Evolutionary conservation across 371 early-diverging fungal genomes (phyloP).

Genomic region (Apophysomyces trapeziformis): DNA sequence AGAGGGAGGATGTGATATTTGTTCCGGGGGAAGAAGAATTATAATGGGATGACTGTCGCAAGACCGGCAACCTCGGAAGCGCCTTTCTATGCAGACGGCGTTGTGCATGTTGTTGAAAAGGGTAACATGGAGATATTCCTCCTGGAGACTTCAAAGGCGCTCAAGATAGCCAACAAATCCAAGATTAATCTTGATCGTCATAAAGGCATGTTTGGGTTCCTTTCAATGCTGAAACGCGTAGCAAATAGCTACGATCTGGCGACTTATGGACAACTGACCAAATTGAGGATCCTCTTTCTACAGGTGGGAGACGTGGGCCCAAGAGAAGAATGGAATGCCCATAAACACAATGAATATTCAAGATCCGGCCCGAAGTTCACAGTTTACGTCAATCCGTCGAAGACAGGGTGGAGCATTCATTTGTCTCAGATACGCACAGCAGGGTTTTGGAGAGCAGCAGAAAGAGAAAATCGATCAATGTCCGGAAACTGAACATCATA

Average conservation of each 20-base stretch:
- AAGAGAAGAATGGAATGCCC: too few species aligned
- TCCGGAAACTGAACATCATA: not conserved
- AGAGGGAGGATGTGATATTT: not conserved
- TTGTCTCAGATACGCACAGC: not conserved
- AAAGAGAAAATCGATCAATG: not conserved
- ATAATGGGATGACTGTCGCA: constrained; percentile 10
- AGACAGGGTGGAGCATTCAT: not conserved
- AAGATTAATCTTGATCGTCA: constrained; percentile 18
- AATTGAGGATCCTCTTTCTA: constrained; percentile 15
- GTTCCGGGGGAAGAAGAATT: constrained; percentile 15
- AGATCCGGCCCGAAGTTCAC: not conserved
- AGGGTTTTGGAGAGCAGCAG: not conserved
- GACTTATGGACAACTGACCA: constrained; percentile 17
- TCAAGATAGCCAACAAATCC: not conserved
- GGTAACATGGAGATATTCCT: constrained; percentile 12
- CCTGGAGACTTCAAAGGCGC: constrained; percentile 11
- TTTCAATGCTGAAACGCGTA: constrained; percentile 24
- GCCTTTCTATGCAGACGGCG: constrained; percentile 14
- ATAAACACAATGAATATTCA: too few species aligned
- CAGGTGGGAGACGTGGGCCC: not conserved
- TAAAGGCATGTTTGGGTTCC: constrained; percentile 25
- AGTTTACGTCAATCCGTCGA: not conserved
- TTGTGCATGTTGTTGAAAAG: constrained; percentile 1
- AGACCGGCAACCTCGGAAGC: constrained; percentile 13
- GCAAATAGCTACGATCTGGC: constrained; percentile 19